A percentile compares a stretch with the other conserved stretches of the same genome.
These are phyloP conservation scores for Chalciporus sphaerocephalus DNA, from an alignment of 768 basidiomycete species.

Conservation along the genomic window DNA sequence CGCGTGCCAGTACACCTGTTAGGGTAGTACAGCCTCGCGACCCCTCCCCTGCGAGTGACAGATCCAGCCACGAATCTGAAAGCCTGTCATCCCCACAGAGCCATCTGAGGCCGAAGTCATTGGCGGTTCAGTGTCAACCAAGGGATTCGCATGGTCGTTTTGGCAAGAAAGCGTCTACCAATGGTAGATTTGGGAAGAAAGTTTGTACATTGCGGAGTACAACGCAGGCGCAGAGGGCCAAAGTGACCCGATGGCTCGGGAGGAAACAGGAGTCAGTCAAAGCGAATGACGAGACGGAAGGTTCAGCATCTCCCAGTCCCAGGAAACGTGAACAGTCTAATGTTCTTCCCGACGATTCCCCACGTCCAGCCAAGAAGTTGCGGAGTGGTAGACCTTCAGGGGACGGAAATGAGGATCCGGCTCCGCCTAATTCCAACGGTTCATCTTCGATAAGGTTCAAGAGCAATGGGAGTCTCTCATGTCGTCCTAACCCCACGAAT, in stretches of 20 bases:
- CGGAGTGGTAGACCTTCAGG: conserved; percentile 18
- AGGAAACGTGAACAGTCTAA: conserved; percentile 23
- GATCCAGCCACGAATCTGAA: conserved; percentile 18
- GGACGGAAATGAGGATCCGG: conserved; percentile 27
- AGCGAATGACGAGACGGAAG: conserved; percentile 11
- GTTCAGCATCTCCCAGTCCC: conserved; percentile 2
- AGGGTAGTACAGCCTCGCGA: conserved; percentile 11
- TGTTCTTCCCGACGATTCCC: conserved; percentile 21
- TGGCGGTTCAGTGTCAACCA: conserved; percentile 50
- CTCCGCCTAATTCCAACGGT: conserved; percentile 24
- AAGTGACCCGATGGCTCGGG: conserved; percentile 37
- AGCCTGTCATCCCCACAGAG: conserved; percentile 25
- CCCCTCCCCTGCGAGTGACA: conserved; percentile 19
- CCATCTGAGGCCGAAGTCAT: conserved; percentile 37
- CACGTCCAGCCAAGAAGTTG: conserved; percentile 25
- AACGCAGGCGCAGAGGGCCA: conserved; percentile 40
- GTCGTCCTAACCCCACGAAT: conserved; percentile 57
- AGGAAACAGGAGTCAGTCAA: conserved; percentile 21
- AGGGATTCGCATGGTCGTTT: conserved; percentile 63
- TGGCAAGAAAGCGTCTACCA: conserved; percentile 53
- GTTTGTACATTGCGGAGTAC: conserved; percentile 20
- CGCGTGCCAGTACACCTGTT: conserved; percentile 7
- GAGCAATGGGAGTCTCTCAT: conserved; percentile 44
- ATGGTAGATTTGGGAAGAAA: conserved; percentile 40
- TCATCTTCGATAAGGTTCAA: conserved; percentile 28